Base-by-base conservation (phyloP, 2,329 filamentous ascomycete genomes). In the Coleophoma eucalyptorum region DNA sequence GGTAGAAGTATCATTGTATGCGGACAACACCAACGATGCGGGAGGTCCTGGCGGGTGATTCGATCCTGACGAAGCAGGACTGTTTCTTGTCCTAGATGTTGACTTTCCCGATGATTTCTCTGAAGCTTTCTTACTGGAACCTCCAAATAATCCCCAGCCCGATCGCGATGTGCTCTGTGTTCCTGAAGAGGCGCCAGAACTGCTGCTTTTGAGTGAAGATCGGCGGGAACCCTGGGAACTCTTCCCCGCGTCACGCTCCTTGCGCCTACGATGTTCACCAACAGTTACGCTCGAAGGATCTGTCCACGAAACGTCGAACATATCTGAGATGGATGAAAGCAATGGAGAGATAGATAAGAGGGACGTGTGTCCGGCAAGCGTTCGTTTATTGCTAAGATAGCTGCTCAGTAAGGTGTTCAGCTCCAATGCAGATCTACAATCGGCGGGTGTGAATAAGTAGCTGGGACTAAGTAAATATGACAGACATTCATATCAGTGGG, bases 251-350 rank as follows among this genome's bases (percentile, higher is more conserved):
- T 21, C 21, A 12, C 42, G 47, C 11, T 34, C 35, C 20, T 51
- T 51, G 11, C 45, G 46, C 16, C 40, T n/a, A 10, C 50, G 50
- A 16, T 32, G 50, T 16, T 51, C 42, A 18, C n/a, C 50, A 4
- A 51, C 46, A 3, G 50, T 51, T 26, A 49, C 50, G 6, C 20
- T n/a, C 11, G 45, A 12, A 33, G 45, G 44, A 33, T 51, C 50
- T 34, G 38, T 21, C 50, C 50, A 52, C 7, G 46, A 43, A 1
- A 50, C 50, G 16, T 52, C 50, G 33, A 52, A 52, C 50, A 52
- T 52, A 13, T 44, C 31, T 21, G 8, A 20, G 19, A 35, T 20
- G 34, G n/a, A 40, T 16, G 35, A 15, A 4, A 20, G 20, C 2
- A 10, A 37, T n/a, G 32, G n/a, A 18, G 16, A 1, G 34, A 19